These are phyloP conservation scores for Ceratocystis alfenasii DNA, from an alignment of 2,329 filamentous ascomycete species.

Conservation along the genomic window DNA sequence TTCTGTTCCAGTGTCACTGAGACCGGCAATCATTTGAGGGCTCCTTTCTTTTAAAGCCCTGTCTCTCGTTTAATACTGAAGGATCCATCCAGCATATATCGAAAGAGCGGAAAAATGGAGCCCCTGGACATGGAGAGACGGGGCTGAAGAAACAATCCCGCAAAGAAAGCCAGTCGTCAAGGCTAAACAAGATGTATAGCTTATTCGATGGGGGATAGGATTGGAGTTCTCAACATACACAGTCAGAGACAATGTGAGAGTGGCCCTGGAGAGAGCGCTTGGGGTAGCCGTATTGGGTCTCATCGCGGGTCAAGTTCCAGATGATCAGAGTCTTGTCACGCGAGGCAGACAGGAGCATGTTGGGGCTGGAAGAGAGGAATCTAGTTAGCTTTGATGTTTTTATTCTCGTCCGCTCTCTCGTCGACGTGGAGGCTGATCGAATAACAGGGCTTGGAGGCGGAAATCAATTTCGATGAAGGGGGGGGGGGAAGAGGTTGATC, in stretches of 20 bases:
- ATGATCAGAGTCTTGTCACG: conserved; percentile 99
- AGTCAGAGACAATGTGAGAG: conserved; percentile 99
- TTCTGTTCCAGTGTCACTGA: conserved; percentile 3
- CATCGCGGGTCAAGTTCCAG: conserved; percentile 99
- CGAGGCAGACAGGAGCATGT: conserved; percentile 96
- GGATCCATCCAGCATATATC: neutral
- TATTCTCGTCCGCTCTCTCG: neutral
- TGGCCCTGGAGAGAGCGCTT: conserved; percentile 98
- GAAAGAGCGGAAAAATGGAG: neutral
- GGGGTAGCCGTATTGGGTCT: conserved; percentile 95
- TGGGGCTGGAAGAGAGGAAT: conserved; percentile 51
- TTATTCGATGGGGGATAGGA: conserved; percentile 6
- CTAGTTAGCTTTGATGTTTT: conserved; percentile 19
- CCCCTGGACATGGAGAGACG: neutral
- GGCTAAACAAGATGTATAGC: neutral
- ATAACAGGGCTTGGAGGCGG: neutral
- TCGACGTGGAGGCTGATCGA: neutral
- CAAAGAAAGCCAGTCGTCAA: neutral
- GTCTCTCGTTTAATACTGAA: neutral
- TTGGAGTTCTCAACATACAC: conserved; percentile 54
- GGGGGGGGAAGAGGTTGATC: conserved; percentile 27
- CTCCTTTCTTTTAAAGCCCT: neutral
- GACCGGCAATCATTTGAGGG: neutral
- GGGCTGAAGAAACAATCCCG: conserved; percentile 2
- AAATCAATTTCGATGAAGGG: neutral